These are phyloP conservation scores for Furcasterigmium sp. DNA, from an alignment of 2,329 filamentous ascomycete genomes.

Conservation along the genomic window DNA sequence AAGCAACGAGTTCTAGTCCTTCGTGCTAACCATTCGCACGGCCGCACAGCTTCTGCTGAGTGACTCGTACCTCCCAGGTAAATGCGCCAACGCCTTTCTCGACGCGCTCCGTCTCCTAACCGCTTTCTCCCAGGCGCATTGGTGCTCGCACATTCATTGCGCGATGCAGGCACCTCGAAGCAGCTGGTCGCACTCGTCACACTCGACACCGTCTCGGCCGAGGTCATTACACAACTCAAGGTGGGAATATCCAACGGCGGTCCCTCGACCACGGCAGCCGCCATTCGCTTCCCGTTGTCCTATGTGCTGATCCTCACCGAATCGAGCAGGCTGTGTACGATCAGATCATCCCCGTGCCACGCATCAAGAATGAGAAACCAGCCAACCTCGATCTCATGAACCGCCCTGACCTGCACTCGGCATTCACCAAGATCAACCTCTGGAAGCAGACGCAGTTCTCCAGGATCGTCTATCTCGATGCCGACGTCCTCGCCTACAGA, in stretches of 20 bases:
- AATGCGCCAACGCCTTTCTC: conserved; percentile 19
- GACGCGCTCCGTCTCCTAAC: too few relatives aligned
- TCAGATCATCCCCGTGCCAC: conserved; percentile 78
- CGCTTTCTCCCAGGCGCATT: conserved; percentile 64
- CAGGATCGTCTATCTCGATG: conserved; percentile 91
- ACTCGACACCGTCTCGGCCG: conserved; percentile 68
- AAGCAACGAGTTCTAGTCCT: conserved; percentile 14
- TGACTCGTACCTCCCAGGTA: conserved; percentile 90
- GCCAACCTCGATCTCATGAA: conserved; percentile 90
- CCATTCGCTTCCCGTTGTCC: background rate
- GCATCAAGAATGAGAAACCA: conserved; percentile 70
- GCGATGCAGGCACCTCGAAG: conserved; percentile 81
- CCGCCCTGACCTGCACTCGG: conserved; percentile 80
- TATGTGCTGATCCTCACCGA: background rate
- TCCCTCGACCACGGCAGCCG: background rate
- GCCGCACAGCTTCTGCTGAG: conserved; percentile 73
- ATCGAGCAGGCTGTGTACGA: conserved; percentile 84
- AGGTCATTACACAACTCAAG: conserved; percentile 74
- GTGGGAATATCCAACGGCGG: conserved; percentile 35
- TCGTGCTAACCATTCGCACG: background rate
- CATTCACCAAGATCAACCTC: conserved; percentile 93
- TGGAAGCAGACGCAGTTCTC: conserved; percentile 89
- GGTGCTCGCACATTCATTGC: conserved; percentile 88
- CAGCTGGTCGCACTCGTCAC: conserved; percentile 84
- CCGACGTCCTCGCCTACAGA: conserved; percentile 84